Conservation (phyloP, 805 yeast species). For the Zygotorulaspora danielsina region DNA sequence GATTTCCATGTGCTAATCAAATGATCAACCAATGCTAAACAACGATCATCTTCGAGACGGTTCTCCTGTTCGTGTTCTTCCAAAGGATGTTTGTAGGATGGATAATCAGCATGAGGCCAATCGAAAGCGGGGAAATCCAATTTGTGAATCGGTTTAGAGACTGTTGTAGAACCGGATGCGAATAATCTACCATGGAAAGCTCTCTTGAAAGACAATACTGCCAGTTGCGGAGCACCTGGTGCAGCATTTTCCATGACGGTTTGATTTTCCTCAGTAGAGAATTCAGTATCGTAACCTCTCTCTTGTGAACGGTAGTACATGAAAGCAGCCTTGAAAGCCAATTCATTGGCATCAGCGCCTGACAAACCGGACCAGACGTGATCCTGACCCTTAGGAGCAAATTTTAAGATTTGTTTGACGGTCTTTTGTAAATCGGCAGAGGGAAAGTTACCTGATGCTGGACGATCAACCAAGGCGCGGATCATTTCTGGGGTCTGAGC, state of each 20-base stretch:
- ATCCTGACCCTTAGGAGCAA: constrained; percentile 59
- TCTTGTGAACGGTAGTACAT: constrained; percentile 56
- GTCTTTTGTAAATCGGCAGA: constrained; percentile 49
- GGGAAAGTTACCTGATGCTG: constrained; percentile 65
- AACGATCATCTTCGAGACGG: constrained; percentile 72
- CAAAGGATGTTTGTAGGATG: constrained; percentile 78
- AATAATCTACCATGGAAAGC: constrained; percentile 95
- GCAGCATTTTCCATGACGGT: constrained; percentile 75
- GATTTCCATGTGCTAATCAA: constrained; percentile 60
- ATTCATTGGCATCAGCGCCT: constrained; percentile 68
- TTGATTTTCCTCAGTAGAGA: constrained; percentile 62
- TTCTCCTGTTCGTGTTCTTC: constrained; percentile 61
- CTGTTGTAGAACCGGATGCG: constrained; percentile 85
- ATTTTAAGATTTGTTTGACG: constrained; percentile 48
- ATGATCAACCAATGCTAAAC: constrained; percentile 71
- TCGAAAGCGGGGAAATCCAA: constrained; percentile 87
- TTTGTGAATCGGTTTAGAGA: constrained; percentile 94
- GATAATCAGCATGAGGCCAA: constrained; percentile 97
- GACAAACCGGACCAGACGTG: constrained; percentile 62
- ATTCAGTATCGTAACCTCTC: constrained; percentile 56
- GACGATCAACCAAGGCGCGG: constrained; percentile 61
- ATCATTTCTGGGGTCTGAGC: constrained; percentile 61
- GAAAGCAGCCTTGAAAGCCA: constrained; percentile 68
- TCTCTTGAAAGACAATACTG: constrained; percentile 78
- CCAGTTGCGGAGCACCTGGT: constrained; percentile 86